Evolutionary conservation across 306 rosid genomes (phyloP).

Genomic region (Dryas alaskensis): DNA sequence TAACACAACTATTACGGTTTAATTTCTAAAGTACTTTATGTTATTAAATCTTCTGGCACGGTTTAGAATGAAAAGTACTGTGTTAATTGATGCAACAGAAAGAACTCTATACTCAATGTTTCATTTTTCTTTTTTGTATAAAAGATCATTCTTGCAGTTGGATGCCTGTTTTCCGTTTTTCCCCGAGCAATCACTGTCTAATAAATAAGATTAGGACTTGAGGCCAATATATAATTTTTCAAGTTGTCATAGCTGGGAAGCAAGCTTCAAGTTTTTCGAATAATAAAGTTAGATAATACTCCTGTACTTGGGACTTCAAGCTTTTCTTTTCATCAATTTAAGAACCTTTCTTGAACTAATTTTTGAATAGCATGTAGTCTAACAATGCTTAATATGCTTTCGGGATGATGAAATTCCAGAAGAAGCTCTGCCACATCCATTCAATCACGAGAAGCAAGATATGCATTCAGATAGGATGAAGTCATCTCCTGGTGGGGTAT

Average conservation of each 20-base stretch:
- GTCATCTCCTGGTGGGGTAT: slow-evolving; percentile 17
- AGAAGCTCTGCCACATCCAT: slow-evolving; percentile 66
- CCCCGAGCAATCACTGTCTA: neutral
- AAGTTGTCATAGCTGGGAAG: neutral
- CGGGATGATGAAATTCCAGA: slow-evolving; percentile 75
- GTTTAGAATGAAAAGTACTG: neutral
- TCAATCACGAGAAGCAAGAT: slow-evolving; percentile 35
- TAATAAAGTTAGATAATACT: neutral
- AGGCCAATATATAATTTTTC: neutral
- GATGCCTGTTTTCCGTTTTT: neutral
- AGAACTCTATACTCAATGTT: neutral
- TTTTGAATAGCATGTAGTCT: slow-evolving; percentile 18
- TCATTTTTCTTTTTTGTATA: no score
- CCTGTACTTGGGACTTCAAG: neutral
- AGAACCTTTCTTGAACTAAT: neutral
- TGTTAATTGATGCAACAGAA: neutral
- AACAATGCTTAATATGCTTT: slow-evolving; percentile 24
- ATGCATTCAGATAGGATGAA: slow-evolving; percentile 9
- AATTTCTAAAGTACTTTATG: no score
- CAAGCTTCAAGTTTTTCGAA: neutral
- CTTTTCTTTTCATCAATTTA: neutral
- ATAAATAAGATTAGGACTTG: neutral
- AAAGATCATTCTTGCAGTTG: neutral
- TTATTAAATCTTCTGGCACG: no score
- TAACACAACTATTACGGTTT: neutral